phyloP scores from a whole-genome alignment of 768 basidiomycete genomes.

The Trametes gibbosa region DNA sequence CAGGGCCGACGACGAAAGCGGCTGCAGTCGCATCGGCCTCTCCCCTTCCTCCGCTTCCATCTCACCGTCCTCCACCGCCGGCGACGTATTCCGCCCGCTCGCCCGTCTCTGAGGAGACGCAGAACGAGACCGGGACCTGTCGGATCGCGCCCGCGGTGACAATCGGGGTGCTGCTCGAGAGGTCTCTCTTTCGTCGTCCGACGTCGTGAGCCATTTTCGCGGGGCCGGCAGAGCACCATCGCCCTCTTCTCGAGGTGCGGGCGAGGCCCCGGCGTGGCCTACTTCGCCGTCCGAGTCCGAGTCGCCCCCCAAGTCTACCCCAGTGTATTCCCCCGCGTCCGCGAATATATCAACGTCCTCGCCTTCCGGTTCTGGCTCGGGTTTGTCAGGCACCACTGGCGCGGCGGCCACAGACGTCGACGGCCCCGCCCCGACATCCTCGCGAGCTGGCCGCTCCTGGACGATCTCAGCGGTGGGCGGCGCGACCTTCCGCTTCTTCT shows the following conservation, averaged over 20 bases:
- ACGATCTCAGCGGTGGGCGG: no score
- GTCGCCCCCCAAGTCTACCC: conserved; percentile 54
- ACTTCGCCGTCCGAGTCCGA: conserved; percentile 26
- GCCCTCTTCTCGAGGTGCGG: neutral
- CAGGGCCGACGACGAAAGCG: conserved; percentile 74
- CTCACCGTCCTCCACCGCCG: conserved; percentile 35
- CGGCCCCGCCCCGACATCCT: conserved; percentile 15
- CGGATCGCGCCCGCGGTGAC: neutral
- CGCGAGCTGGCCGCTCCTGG: no score
- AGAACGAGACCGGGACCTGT: neutral
- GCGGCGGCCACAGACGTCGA: conserved; percentile 12
- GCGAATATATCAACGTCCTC: conserved; percentile 87
- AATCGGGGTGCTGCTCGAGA: neutral
- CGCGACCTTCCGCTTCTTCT: conserved; percentile 59
- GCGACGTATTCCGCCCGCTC: neutral
- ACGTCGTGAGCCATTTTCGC: conserved; percentile 19
- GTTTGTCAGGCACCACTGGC: conserved; percentile 11
- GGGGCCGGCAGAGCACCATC: conserved; percentile 14
- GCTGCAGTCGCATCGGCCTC: conserved; percentile 55
- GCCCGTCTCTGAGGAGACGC: neutral
- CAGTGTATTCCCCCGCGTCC: conserved; percentile 80
- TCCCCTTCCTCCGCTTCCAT: conserved; percentile 44
- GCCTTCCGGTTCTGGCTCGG: conserved; percentile 43
- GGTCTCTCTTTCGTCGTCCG: conserved; percentile 19
- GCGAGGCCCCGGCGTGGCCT: neutral